A percentile compares a stretch with the other conserved stretches of the same genome.
Evolutionary conservation across 2,329 filamentous ascomycete species (phyloP).

Genomic region (Botrytis fragariae): DNA sequence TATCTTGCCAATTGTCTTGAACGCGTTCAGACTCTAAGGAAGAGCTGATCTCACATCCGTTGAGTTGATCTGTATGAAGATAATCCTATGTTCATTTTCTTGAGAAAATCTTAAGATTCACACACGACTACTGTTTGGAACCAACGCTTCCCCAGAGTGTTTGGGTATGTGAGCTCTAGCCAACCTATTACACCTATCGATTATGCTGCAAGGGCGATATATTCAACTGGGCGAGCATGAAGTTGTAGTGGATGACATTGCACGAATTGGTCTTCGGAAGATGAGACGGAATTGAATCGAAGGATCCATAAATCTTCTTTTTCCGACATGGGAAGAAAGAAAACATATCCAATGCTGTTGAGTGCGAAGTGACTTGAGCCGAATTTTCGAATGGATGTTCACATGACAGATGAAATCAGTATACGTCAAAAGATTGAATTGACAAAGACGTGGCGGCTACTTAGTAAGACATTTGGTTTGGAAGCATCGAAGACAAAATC

Average conservation of each 20-base stretch:
- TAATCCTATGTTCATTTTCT: not conserved
- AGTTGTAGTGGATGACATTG: not conserved
- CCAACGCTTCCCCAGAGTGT: not conserved
- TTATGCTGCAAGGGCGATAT: not conserved
- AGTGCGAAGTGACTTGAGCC: not conserved
- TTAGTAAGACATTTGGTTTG: too few relatives aligned
- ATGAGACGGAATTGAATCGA: not conserved
- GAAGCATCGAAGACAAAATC: not conserved
- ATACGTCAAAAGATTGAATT: not conserved
- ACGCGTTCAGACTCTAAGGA: not conserved
- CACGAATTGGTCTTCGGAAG: not conserved
- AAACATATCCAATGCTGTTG: not conserved
- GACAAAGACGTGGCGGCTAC: not conserved
- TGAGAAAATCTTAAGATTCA: not conserved
- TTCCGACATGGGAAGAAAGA: too few relatives aligned
- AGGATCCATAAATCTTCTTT: too few relatives aligned
- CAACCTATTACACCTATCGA: not conserved
- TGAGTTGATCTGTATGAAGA: not conserved
- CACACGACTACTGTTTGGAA: not conserved
- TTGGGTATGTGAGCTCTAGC: not conserved
- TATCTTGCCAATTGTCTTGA: accelerated
- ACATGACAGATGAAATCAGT: not conserved
- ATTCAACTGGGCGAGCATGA: not conserved
- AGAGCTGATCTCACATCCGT: not conserved
- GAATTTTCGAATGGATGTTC: not conserved